Percentiles rank a stretch among this genome's conserved stretches.
Evolutionary conservation across 345 rosid species (phyloP).

Genomic region (Brassica napus): DNA sequence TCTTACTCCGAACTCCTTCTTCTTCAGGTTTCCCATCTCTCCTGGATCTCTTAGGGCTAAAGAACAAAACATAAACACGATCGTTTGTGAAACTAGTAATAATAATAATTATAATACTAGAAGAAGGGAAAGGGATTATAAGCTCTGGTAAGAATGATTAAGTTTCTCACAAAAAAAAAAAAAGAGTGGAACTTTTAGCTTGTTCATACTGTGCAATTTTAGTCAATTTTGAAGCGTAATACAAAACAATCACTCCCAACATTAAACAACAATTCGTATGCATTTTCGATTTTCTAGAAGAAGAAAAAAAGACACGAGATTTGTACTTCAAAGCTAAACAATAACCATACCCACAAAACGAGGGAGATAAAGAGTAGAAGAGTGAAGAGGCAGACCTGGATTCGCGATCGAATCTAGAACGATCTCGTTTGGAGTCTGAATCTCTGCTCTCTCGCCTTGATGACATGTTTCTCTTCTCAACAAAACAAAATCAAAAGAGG

Average conservation of each 20-base stretch:
- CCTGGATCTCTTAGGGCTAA: slow-evolving; percentile 80
- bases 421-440: slow-evolving; percentile 54
- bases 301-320: neutral
- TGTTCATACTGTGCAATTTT: neutral
- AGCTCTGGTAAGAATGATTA: neutral
- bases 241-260: too few relatives aligned
- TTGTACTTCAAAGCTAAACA: neutral
- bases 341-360: neutral
- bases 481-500: too few relatives aligned
- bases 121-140: neutral
- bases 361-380: slow-evolving; percentile 12
- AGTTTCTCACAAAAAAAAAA: neutral
- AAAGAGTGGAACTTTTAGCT: neutral
- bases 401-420: slow-evolving; percentile 56
- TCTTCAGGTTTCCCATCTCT: slow-evolving; percentile 67
- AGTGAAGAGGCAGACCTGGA: slow-evolving; percentile 49
- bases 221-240: too few relatives aligned
- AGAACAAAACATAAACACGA: slow-evolving; percentile 4
- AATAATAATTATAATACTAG: neutral
- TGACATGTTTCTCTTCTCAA: slow-evolving; percentile 43
- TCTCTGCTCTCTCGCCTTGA: slow-evolving; percentile 60
- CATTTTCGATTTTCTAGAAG: neutral
- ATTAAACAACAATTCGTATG: too few relatives aligned
- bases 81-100: neutral
- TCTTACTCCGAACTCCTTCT: slow-evolving; percentile 42